Conservation (phyloP, 495 filamentous ascomycete species). For the Aspergillus kassunensis region DNA sequence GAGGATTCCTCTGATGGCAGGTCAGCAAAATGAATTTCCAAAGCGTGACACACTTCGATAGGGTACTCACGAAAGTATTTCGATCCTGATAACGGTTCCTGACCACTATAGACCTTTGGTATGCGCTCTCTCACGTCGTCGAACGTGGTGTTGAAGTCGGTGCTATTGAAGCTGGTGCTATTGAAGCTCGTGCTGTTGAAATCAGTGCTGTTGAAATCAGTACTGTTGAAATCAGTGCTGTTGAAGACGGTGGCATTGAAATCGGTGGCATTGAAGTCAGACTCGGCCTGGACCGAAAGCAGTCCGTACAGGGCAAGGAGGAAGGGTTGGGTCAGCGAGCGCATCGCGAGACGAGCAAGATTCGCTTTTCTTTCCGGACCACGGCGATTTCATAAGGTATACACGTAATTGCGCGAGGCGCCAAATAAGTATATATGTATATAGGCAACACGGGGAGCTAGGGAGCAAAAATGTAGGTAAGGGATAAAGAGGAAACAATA, state of each 20-base stretch:
- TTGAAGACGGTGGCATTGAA: no score
- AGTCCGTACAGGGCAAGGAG: conserved; percentile 23
- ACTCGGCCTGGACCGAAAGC: conserved; percentile 13
- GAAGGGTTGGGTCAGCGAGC: conserved; percentile 10
- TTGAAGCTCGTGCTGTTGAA: no score
- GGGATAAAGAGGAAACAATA: conserved; percentile 5
- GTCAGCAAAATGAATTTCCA: conserved; percentile 14
- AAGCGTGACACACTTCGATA: not conserved
- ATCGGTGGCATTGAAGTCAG: no score
- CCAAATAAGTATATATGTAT: not conserved
- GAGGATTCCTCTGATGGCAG: conserved; percentile 46
- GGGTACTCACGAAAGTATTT: conserved; percentile 59
- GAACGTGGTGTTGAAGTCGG: conserved; percentile 30
- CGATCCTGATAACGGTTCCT: conserved; percentile 32
- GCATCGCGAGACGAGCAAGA: conserved; percentile 6
- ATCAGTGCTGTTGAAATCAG: no score
- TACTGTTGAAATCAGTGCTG: no score
- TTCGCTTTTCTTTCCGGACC: not conserved
- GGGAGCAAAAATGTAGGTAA: not conserved
- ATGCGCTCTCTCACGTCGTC: conserved; percentile 39
- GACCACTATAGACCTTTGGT: conserved; percentile 46
- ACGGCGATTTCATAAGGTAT: not conserved
- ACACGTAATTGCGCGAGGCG: conserved; percentile 1
- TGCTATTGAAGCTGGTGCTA: no score
- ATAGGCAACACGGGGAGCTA: not conserved